Evolutionary conservation across 345 rosid species (phyloP), one percentile per base, ranked within the genome.

Genomic region (Rhizophora apiculata): DNA sequence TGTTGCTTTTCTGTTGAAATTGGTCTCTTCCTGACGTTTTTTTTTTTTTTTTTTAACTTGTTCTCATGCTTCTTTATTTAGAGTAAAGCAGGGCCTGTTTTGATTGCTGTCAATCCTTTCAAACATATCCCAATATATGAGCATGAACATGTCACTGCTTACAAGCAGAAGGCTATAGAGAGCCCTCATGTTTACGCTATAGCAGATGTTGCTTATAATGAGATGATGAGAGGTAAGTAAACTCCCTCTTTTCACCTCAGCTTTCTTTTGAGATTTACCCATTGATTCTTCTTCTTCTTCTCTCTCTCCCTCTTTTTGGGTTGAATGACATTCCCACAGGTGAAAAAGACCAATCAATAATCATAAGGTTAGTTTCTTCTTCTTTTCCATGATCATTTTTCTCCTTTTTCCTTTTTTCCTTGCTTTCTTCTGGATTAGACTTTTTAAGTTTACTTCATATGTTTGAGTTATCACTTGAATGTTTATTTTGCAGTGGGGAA

Each of bases 81-180:
- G 99, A 92, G 90, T 78, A 92, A 89, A 85, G 98, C 97, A 64
- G 98, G 99, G 54, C 94, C 96, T 48, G 86, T 92, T 48, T 81
- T 92, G 86, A 84, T 96, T 68, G 94, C 97, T 6, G 63, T 96
- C 76, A 96, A 92, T 82, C 99, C 99, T 5, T 89, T 90, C 69
- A 96, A 90, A 85, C 77, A 75, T 65, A 80, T 87, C 31, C 81
- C 80, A 16, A 73, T 90, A 64, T 90, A 86, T 77, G 98, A 92
- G 67, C 75, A 82, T 62, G 83, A 87, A 70, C 62, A 80, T 64
- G 37, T 90, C 65, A 76, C 69, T 54, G 86, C 86, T 59, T 90
- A 90, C 79, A 86, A 75, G 78, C 87, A 85, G 81, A 89, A 87
- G 75, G 71, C 73, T 65, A 72, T 68, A 52, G 89, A 85, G 68